phyloP scores from a whole-genome alignment of 2,329 filamentous ascomycete genomes.

The Apiospora pterosperma region DNA sequence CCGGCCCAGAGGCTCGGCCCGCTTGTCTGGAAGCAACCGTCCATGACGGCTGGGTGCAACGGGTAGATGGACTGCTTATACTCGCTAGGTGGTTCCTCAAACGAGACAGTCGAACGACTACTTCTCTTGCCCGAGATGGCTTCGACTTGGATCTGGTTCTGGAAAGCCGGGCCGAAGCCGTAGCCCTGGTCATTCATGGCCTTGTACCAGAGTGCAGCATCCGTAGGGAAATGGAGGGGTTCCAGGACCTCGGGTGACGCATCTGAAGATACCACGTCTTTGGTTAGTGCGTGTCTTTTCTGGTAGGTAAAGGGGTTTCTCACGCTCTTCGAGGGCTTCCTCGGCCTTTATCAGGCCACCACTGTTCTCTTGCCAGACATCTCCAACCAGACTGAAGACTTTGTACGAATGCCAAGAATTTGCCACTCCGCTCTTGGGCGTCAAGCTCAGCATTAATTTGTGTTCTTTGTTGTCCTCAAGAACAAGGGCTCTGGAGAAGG shows the following conservation, averaged over 20 bases:
- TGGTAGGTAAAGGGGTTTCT: no score
- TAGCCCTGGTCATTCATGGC: not conserved
- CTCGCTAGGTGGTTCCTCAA: not conserved
- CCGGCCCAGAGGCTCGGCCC: not conserved
- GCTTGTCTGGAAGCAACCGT: not conserved
- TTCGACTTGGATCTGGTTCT: not conserved
- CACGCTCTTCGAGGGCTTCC: no score
- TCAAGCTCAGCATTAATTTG: no score
- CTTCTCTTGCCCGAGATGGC: not conserved
- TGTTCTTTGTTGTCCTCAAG: constrained; percentile 13
- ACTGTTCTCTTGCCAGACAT: no score
- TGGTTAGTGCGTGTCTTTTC: no score
- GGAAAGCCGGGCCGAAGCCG: not conserved
- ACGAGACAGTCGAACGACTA: not conserved
- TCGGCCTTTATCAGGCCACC: no score
- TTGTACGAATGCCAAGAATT: no score
- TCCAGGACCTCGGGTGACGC: no score
- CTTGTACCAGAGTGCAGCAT: not conserved
- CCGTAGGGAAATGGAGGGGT: no score
- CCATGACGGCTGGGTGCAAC: not conserved
- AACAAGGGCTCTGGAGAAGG: constrained; percentile 18
- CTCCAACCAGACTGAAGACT: no score
- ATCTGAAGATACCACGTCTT: no score
- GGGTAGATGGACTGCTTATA: not conserved
- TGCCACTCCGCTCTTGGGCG: no score